Evolutionary conservation across 2,329 filamentous ascomycete species (phyloP).

Genomic region (Davidsoniella eucalypti): DNA sequence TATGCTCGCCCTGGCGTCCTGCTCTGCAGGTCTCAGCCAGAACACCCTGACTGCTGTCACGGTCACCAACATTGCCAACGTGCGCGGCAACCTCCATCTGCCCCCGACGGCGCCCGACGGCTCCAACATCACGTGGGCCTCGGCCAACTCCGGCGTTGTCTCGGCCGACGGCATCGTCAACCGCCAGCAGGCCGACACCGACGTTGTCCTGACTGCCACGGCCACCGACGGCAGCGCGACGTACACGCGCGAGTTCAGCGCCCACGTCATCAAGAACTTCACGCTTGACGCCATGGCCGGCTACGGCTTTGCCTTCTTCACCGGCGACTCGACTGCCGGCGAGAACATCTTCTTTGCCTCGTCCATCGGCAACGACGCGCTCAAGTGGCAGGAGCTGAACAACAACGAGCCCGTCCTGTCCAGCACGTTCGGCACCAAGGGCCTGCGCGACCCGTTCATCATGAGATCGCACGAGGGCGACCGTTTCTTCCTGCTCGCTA

Average conservation of each 20-base stretch:
- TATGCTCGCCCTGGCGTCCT: conserved; percentile 5
- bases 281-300: conserved; percentile 23
- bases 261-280: conserved; percentile 21
- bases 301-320: conserved; percentile 37
- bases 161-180: conserved; percentile 22
- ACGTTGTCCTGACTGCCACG: conserved; percentile 22
- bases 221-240: conserved; percentile 16
- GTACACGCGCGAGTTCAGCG: conserved; percentile 18
- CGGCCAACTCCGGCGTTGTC: conserved; percentile 21
- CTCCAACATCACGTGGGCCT: conserved; percentile 21
- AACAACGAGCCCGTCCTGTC: conserved; percentile 28
- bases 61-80: conserved; percentile 22
- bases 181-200: conserved; percentile 17
- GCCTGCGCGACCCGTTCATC: conserved; percentile 35
- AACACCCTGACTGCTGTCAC: conserved; percentile 16
- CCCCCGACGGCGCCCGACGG: conserved; percentile 19
- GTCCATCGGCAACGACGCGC: conserved; percentile 34
- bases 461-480: conserved; percentile 33
- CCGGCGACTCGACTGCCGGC: conserved; percentile 25
- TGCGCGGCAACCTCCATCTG: conserved; percentile 24
- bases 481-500: conserved; percentile 35
- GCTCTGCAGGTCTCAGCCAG: conserved; percentile 4
- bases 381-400: conserved; percentile 34
- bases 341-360: conserved; percentile 37
- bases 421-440: conserved; percentile 30